Base-by-base conservation (phyloP, 2,329 filamentous ascomycete genomes). In the Stagonosporopsis chrysanthemi region DNA sequence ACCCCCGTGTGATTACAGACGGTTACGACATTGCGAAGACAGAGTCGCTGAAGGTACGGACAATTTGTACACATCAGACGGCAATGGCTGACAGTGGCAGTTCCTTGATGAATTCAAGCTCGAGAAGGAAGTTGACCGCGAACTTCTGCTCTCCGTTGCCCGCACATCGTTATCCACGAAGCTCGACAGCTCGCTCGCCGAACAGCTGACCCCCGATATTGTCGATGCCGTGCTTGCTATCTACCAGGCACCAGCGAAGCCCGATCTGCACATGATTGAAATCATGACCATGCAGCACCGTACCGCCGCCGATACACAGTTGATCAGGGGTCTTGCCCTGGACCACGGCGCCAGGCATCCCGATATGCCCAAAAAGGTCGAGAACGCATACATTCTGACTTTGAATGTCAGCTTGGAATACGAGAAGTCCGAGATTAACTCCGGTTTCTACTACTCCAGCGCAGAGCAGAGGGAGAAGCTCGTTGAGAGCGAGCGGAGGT, bases 241-340 rank as follows among this genome's bases (percentile, higher is more conserved):
- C 77, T 93, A 97, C 82, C 86, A 92, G 77, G 83, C 91, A 17
- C 91, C 91, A 24, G 88, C 87, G 62, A 98, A 98, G 82, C 96
- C 96, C 54, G 95, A 99, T 80, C 80, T 99, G 73, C 94, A 98
- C 83, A 99, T 99, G 95, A 86, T 99, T 66, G 95, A 99, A 80
- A 98, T 99, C 71, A 99, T 99, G 95, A 98, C 96, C 78, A 98
- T 99, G 94, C 95, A 99, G 82, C 95, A 99, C 82, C 90, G 94
- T 68, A 92, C 91, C 49, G 93, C 94, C 57, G 91, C 95, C 29
- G 95, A 99, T 78, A 99, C 95, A 55, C 92, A 97, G 78, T 87
- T 99, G 58, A 97, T 99, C 77, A 88, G 90, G 64, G 95, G 95
- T 58, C 84, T 99, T 56, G 95, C 92, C 9, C 82, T 99, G 60